Conservation (phyloP, 23 red algal species). For the Chondrus crispus region DNA sequence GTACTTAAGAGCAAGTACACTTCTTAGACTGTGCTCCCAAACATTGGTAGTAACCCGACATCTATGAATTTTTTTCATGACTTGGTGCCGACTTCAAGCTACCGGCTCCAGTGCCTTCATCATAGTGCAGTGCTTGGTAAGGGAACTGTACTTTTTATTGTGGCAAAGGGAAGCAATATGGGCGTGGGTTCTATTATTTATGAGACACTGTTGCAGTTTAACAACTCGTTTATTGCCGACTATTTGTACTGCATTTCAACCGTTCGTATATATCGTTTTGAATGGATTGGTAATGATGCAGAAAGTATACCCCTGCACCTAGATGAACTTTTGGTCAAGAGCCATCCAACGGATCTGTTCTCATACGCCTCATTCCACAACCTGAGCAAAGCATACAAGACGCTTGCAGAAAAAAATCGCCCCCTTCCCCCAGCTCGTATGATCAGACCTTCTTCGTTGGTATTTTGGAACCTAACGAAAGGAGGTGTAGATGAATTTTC, state of each 20-base stretch:
- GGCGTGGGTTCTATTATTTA: neutral
- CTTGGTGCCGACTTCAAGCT: neutral
- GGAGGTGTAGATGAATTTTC: constrained; percentile 9
- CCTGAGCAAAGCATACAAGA: neutral
- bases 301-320: neutral
- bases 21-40: neutral
- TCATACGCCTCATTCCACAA: neutral
- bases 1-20: neutral
- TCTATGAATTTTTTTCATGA: neutral
- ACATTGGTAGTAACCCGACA: neutral
- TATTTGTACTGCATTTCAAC: neutral
- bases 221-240: neutral
- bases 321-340: neutral
- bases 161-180: constrained; percentile 11
- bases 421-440: neutral
- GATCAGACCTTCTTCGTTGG: neutral
- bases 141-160: neutral
- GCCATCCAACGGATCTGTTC: neutral
- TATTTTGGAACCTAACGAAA: neutral
- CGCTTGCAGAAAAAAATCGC: neutral
- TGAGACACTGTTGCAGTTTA: neutral
- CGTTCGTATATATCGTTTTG: neutral
- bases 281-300: neutral
- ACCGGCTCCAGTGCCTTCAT: neutral
- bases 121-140: neutral